Base-by-base conservation (phyloP, 2,329 filamentous ascomycete genomes). In the Zymoseptoria brevis region DNA sequence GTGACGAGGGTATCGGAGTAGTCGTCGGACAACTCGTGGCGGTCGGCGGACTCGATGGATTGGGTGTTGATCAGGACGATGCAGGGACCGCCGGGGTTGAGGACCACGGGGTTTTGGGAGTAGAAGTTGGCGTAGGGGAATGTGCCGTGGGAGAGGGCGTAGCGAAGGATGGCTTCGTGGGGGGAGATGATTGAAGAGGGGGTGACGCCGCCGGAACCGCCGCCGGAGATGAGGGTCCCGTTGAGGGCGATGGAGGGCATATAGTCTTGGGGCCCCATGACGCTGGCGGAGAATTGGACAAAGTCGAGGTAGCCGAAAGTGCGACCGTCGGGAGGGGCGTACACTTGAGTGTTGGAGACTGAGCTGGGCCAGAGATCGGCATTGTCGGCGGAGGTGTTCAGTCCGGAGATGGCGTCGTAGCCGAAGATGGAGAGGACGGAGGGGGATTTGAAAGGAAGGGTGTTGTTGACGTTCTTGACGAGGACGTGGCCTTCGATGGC, bases 401-500 rank as follows among this genome's bases (percentile, higher is more conserved):
- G 56, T 13, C 61, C 62, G 7, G 60, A 62, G 11, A 61, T 58
- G 19, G 69, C 68, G 57, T 71, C 68, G 55, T 65, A 71, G 49
- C 69, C 70, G 45, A 69, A 69, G 24, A 87, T 62, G 1, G 83
- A 81, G 54, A 87, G 63, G 61, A 81, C 66, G 60, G 76, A 79
- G 7, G 76, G 77, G 8, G 62, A 70, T 7, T 76, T 75, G 0
- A 87, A 70, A 0, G 84, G 84, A 1, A 86, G 75, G 0, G 81
- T 74, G 8, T 75, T 75, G 51, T 81, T 80, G 29, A 68, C 73
- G 68, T 87, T 87, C 69, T 87, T 87, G 29, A 86, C 76, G 0
- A 87, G 76, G 2, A 87, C 83, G 53, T 85, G 83, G 5, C 84
- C 83, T 62, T 85, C 83, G 1, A 84, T 73, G 0, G 83, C 83